Conservation (phyloP, 805 yeast species). For the Sungouiozyma intestinalis region DNA sequence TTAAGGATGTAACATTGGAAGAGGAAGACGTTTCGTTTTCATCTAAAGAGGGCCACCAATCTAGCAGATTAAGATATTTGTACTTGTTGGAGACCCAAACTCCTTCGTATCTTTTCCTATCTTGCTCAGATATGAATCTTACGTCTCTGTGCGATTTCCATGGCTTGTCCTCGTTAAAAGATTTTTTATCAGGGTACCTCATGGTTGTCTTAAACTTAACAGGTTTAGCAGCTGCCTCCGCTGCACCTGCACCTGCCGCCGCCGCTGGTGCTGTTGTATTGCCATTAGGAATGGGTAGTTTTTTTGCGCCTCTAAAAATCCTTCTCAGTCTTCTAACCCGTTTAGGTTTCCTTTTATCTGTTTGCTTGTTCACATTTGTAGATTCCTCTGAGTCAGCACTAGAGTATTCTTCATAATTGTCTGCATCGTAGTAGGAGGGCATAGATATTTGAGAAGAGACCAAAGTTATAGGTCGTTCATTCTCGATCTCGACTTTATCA, state of each 20-base stretch:
- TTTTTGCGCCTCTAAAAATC: neutral
- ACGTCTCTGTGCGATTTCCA: slow-evolving; percentile 79
- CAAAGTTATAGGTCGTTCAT: neutral
- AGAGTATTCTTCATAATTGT: neutral
- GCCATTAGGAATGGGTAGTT: neutral
- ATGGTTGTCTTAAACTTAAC: slow-evolving; percentile 21
- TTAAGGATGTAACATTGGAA: neutral
- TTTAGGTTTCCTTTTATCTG: neutral
- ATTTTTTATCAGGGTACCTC: slow-evolving; percentile 12
- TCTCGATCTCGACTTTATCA: neutral
- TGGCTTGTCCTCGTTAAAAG: slow-evolving; percentile 80
- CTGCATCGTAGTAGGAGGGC: neutral
- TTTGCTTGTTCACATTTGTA: neutral
- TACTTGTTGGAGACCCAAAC: slow-evolving; percentile 89
- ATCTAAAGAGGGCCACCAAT: slow-evolving; percentile 21
- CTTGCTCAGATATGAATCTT: slow-evolving; percentile 43
- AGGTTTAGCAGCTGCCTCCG: neutral
- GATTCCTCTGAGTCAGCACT: neutral
- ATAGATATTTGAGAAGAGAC: neutral
- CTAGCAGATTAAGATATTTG: slow-evolving; percentile 35
- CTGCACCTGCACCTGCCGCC: neutral
- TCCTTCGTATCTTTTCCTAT: slow-evolving; percentile 84
- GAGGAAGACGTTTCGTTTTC: neutral
- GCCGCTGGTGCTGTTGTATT: neutral
- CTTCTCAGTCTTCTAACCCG: slow-evolving; percentile 3